Percentiles rank a stretch among this genome's conserved stretches.
phyloP scores from a whole-genome alignment of 495 filamentous ascomycete genomes.

The Cercophora scortea region DNA sequence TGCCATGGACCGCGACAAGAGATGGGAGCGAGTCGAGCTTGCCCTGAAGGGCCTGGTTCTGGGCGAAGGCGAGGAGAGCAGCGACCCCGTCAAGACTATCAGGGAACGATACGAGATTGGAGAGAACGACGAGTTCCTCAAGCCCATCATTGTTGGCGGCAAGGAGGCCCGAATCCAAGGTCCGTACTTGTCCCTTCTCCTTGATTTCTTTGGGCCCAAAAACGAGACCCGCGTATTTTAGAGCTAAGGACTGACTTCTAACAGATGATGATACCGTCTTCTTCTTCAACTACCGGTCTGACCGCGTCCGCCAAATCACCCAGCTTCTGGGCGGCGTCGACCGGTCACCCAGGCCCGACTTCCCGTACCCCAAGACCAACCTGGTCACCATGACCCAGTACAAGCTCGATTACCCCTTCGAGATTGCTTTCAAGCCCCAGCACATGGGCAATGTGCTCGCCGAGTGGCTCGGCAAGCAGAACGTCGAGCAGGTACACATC shows the following conservation, averaged over 20 bases:
- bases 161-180: slow-evolving; percentile 76
- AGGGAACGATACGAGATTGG: slow-evolving; percentile 77
- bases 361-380: slow-evolving; percentile 88
- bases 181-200: slow-evolving; percentile 25
- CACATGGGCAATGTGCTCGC: slow-evolving; percentile 94
- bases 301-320: slow-evolving; percentile 93
- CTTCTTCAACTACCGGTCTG: slow-evolving; percentile 99
- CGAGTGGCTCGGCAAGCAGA: slow-evolving; percentile 86
- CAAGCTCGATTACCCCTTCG: slow-evolving; percentile 90
- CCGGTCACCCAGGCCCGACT: slow-evolving; percentile 80
- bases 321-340: slow-evolving; percentile 89
- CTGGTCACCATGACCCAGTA: slow-evolving; percentile 98
- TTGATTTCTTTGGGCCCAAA: neutral
- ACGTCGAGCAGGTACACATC: slow-evolving; percentile 84
- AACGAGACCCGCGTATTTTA: neutral
- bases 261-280: slow-evolving; percentile 87
- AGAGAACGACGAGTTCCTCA: slow-evolving; percentile 96
- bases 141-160: slow-evolving; percentile 91
- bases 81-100: slow-evolving; percentile 79
- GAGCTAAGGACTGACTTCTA: slow-evolving; percentile 10
- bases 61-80: slow-evolving; percentile 79
- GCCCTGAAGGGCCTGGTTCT: slow-evolving; percentile 77
- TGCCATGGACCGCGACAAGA: slow-evolving; percentile 99
- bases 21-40: slow-evolving; percentile 90
- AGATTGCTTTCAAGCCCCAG: slow-evolving; percentile 89